Evolutionary conservation across 2,329 filamentous ascomycete genomes (phyloP).

Genomic region (Xylaria sp.): DNA sequence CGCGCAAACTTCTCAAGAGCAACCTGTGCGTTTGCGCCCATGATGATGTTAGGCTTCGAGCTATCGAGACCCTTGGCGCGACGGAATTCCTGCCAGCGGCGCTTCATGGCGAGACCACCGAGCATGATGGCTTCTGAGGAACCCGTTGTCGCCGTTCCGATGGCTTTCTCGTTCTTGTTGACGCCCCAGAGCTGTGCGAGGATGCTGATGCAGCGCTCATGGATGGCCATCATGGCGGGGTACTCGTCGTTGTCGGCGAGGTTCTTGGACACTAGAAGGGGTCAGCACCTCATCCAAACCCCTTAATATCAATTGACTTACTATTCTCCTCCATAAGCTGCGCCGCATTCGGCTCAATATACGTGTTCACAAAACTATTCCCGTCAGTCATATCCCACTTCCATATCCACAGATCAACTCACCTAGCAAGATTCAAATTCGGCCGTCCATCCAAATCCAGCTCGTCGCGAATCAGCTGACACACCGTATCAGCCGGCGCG

Average conservation of each 20-base stretch:
- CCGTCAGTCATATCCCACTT: slow-evolving; percentile 14
- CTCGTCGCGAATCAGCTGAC: slow-evolving; percentile 60
- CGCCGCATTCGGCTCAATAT: slow-evolving; percentile 62
- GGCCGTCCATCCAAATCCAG: slow-evolving; percentile 60
- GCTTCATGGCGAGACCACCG: slow-evolving; percentile 67
- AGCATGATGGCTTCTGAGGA: slow-evolving; percentile 51
- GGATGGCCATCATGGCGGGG: slow-evolving; percentile 53
- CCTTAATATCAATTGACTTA: slow-evolving; percentile 34
- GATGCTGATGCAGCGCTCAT: slow-evolving; percentile 63
- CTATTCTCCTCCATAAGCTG: slow-evolving; percentile 60
- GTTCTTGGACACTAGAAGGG: slow-evolving; percentile 47
- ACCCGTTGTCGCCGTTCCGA: slow-evolving; percentile 65
- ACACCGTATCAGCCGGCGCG: slow-evolving; percentile 56
- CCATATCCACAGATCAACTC: no score
- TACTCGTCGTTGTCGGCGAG: slow-evolving; percentile 66
- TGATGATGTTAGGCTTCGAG: slow-evolving; percentile 64
- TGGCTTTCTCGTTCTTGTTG: slow-evolving; percentile 55
- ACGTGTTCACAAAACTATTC: slow-evolving; percentile 61
- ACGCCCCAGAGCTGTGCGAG: slow-evolving; percentile 62
- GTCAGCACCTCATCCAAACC: not conserved
- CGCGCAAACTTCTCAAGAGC: slow-evolving; percentile 67
- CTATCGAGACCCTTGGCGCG: slow-evolving; percentile 53
- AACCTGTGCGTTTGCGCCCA: slow-evolving; percentile 69
- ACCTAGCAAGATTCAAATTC: slow-evolving; percentile 61
- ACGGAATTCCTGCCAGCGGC: slow-evolving; percentile 64